Conservation (phyloP, 805 yeast species). For the Danielozyma ontarioensis region DNA sequence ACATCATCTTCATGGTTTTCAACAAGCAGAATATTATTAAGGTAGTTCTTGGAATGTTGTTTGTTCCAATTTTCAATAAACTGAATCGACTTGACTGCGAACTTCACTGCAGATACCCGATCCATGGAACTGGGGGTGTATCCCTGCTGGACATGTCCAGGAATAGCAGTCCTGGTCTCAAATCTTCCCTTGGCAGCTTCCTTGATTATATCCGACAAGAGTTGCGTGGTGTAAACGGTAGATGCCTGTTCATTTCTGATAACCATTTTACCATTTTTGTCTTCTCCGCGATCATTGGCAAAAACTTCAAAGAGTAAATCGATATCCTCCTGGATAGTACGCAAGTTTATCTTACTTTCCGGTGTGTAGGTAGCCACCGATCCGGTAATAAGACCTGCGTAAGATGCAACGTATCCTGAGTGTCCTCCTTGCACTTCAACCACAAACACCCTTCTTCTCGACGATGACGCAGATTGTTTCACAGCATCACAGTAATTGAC, state of each 20-base stretch:
- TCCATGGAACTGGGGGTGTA: conserved; percentile 93
- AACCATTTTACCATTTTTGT: conserved; percentile 79
- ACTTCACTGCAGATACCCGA: conserved; percentile 82
- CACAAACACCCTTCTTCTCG: conserved; percentile 90
- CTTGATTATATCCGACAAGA: conserved; percentile 77
- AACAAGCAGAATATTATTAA: too few species aligned
- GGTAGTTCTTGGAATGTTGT: not conserved
- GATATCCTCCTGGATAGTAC: conserved; percentile 72
- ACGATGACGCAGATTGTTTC: conserved; percentile 90
- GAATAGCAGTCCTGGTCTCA: conserved; percentile 91
- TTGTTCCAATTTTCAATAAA: conserved; percentile 57
- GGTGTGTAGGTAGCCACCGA: conserved; percentile 91
- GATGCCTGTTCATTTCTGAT: conserved; percentile 84
- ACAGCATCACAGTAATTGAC: conserved; percentile 92
- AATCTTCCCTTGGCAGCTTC: conserved; percentile 73
- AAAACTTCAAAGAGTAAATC: conserved; percentile 63
- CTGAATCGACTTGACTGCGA: conserved; percentile 84
- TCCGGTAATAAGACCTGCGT: conserved; percentile 79
- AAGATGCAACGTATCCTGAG: conserved; percentile 89
- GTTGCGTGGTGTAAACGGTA: conserved; percentile 71
- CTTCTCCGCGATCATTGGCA: conserved; percentile 69
- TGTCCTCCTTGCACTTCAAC: conserved; percentile 98
- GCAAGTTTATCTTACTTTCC: conserved; percentile 68
- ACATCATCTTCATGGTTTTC: not conserved
- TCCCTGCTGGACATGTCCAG: conserved; percentile 99